Base-by-base conservation (phyloP, 257 asterid species). In the Nicotiana sylvestris region DNA sequence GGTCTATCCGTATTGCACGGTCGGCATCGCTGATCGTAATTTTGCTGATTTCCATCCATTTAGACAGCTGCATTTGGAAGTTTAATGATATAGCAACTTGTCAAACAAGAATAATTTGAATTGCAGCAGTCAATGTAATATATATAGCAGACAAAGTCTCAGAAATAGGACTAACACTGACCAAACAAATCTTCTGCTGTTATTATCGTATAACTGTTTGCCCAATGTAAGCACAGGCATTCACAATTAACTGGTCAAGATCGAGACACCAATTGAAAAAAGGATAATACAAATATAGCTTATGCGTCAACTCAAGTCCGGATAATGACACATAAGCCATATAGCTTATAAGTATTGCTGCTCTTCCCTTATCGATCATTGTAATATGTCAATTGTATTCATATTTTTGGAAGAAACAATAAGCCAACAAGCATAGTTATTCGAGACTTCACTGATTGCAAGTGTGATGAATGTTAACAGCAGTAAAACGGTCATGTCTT, bases 1-100 rank as follows among this genome's bases (percentile, higher is more conserved):
- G 95, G 89, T 90, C 89, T 66, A 94, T 89, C 68, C 87, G 90
- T 74, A 90, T 76, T 66, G 97, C 97, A 27, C 81, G 88, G 78
- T 92, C 94, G 58, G 89, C 85, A 77, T 86, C 83, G 16, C 58
- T 89, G 58, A 84, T 35, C 65, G 56, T n/a, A 7, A 91, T 29
- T 10, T 86, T 86, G 83, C 85, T 85, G 90, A 82, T 85, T 39
- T 90, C 93, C 87, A 89, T 77, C 97, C 98, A 94, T 49, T 91
- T 91, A 61, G 86, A 88, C 51, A 94, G 80, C 98, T 94, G 92
- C 84, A 82, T 64, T 56, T 3, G 39, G 7, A 65, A 21, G 33
- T 60, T 18, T 27, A 56, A 1, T 21, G 30, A 72, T 51, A 76
- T 49, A 58, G 16, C 46, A 76, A 16, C 30, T 25, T 76, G 80